These are phyloP conservation scores for Penicillium paneum DNA, from an alignment of 2,329 filamentous ascomycete species.

Conservation along the genomic window DNA sequence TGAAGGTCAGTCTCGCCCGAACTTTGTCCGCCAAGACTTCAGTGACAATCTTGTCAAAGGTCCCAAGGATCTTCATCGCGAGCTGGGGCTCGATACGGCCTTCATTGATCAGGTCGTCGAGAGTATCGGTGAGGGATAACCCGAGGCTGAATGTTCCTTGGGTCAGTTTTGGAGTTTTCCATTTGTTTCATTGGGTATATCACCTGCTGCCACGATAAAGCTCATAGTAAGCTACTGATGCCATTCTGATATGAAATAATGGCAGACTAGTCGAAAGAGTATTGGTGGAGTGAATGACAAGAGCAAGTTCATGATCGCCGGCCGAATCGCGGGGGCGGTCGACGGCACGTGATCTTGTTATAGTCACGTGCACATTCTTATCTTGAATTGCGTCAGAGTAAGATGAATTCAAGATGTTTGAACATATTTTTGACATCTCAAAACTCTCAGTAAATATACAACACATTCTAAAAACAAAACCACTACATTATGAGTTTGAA, in stretches of 20 bases:
- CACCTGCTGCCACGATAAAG: conserved; percentile 99
- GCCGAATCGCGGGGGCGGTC: conserved; percentile 7
- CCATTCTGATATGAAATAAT: conserved; percentile 39
- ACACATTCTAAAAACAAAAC: too few relatives aligned
- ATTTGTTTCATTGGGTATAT: conserved; percentile 12
- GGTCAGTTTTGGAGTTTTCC: conserved; percentile 12
- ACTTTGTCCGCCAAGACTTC: conserved; percentile 90
- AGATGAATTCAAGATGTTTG: neutral
- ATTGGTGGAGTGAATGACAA: conserved; percentile 9
- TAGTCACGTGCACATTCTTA: neutral
- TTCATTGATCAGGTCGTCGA: conserved; percentile 93
- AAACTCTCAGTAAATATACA: neutral
- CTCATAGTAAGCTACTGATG: conserved; percentile 71
- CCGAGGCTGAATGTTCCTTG: conserved; percentile 66
- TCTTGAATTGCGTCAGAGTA: neutral
- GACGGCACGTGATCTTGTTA: neutral
- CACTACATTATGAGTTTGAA: neutral
- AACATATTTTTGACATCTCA: neutral
- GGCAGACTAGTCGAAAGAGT: conserved; percentile 7
- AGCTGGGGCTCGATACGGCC: conserved; percentile 95
- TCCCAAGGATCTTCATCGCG: conserved; percentile 94
- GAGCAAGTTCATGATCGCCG: conserved; percentile 14
- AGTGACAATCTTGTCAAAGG: conserved; percentile 91
- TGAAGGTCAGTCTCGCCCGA: conserved; percentile 87
- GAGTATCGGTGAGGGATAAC: conserved; percentile 87